phyloP scores from a whole-genome alignment of 768 basidiomycete genomes.

The Hericium coralloides region DNA sequence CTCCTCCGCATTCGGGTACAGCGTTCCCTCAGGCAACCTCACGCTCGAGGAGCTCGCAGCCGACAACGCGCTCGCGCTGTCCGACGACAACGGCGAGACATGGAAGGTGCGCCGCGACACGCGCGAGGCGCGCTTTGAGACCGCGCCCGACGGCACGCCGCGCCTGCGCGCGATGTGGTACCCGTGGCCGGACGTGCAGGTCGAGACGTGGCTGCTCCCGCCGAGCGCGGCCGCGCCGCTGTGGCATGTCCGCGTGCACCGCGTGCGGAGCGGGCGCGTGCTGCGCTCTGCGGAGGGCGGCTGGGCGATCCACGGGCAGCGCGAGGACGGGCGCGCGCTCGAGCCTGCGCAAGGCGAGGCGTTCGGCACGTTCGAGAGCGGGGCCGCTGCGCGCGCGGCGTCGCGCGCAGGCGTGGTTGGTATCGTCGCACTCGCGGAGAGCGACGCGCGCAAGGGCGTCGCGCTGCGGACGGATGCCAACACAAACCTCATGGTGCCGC shows the following conservation, averaged over 20 bases:
- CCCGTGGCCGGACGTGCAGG: slow-evolving; percentile 62
- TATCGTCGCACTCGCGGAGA: slow-evolving; percentile 35
- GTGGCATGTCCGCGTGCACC: slow-evolving; percentile 66
- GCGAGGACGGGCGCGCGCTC: slow-evolving; percentile 48
- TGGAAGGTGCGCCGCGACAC: slow-evolving; percentile 65
- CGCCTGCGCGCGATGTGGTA: slow-evolving; percentile 67
- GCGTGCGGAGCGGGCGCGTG: slow-evolving; percentile 41
- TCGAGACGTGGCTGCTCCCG: slow-evolving; percentile 71
- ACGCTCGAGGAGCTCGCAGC: slow-evolving; percentile 65
- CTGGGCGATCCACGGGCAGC: slow-evolving; percentile 64
- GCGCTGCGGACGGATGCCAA: slow-evolving; percentile 66
- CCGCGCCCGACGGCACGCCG: slow-evolving; percentile 23
- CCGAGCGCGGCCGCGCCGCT: slow-evolving; percentile 46
- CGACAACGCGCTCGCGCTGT: slow-evolving; percentile 63
- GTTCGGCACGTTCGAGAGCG: slow-evolving; percentile 43
- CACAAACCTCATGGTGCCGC: slow-evolving; percentile 57
- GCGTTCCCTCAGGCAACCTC: slow-evolving; percentile 51
- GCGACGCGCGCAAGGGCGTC: slow-evolving; percentile 17
- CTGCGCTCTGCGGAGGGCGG: slow-evolving; percentile 60
- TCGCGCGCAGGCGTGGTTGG: slow-evolving; percentile 58
- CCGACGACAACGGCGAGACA: slow-evolving; percentile 60
- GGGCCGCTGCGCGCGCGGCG: slow-evolving; percentile 39
- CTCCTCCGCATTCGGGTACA: slow-evolving; percentile 71
- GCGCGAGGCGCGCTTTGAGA: slow-evolving; percentile 48
- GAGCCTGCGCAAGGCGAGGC: slow-evolving; percentile 31